Base-by-base conservation (phyloP, 768 basidiomycete genomes). In the Cantharellus anzutake region DNA sequence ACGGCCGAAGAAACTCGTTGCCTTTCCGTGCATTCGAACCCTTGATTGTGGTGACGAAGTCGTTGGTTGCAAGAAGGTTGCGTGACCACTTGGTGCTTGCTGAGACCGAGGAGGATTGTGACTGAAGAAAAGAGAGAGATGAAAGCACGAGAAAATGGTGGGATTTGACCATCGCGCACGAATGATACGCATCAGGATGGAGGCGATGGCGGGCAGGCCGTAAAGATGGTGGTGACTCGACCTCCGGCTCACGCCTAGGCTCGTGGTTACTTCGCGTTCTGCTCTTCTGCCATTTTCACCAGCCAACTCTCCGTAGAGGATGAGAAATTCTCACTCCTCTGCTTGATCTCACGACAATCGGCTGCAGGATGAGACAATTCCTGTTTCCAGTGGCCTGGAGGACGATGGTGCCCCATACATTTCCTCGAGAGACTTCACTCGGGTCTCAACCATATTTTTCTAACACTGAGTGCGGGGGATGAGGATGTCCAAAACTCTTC, bases 231-330 rank as follows among this genome's bases (percentile, higher is more conserved):
- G 68, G 63, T 3, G 74, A 72, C 38, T 55, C 52, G 3, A 74
- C 68, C 63, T 74, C 66, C 1, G 72, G 60, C 58, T 76, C 68
- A 4, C 65, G 66, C 62, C 77, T 75, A 3, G 70, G 66, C 63
- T 79, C 74, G 20, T 72, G 3, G 64, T 61, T 4, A 79, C 66
- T 60, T 79, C 76, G 35, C 77, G 67, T 79, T 77, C 60, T 78
- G 77, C 61, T 78, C 78, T 63, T 78, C 76, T 38, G 72, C 72
- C 65, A 75, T 56, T 42, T 3, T 71, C 41, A 1, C 61, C 52
- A 5, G 14, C 7, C 38, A 7, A 55, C 7, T 11, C 35, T 7
- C 35, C 35, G 7, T 37, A 37, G 35, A 37, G 35, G 35, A 7
- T 5, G 52, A 7, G 35, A 7, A n/a, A n/a, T n/a, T 37, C 11